Conservation (phyloP, 495 filamentous ascomycete species). For the Cercophora samala region DNA sequence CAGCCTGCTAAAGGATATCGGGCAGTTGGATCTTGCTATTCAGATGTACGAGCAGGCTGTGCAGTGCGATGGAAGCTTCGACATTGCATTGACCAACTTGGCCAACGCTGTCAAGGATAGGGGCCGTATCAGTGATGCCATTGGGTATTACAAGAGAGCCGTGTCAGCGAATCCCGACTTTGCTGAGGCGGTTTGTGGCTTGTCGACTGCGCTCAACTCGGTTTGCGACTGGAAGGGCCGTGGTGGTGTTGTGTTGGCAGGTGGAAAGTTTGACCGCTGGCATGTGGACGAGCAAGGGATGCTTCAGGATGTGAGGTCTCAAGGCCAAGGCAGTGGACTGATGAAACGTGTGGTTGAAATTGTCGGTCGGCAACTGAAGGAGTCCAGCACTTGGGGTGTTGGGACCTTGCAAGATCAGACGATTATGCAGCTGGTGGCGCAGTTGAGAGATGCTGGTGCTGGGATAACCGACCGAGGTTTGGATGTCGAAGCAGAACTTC, state of each 20-base stretch:
- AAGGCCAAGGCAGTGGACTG: constrained; percentile 68
- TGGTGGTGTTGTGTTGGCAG: constrained; percentile 72
- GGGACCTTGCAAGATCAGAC: constrained; percentile 60
- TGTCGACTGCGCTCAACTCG: constrained; percentile 94
- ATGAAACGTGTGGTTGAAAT: constrained; percentile 95
- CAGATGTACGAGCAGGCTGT: constrained; percentile 98
- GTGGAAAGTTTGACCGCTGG: constrained; percentile 81
- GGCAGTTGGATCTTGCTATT: constrained; percentile 85
- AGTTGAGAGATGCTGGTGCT: constrained; percentile 40
- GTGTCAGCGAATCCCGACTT: constrained; percentile 92
- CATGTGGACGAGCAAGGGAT: constrained; percentile 87
- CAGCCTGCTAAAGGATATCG: constrained; percentile 94
- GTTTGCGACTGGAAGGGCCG: constrained; percentile 94
- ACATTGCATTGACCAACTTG: constrained; percentile 94
- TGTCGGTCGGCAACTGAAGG: constrained; percentile 82
- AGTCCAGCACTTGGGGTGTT: constrained; percentile 84
- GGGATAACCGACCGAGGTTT: constrained; percentile 27
- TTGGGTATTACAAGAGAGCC: constrained; percentile 84
- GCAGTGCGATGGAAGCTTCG: constrained; percentile 83
- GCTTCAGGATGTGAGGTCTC: constrained; percentile 67
- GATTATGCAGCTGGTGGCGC: constrained; percentile 43
- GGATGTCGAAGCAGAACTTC: constrained; percentile 45
- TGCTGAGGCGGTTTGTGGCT: constrained; percentile 92
- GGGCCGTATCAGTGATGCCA: constrained; percentile 87
- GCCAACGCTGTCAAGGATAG: constrained; percentile 98